A percentile compares a stretch with the other conserved stretches of the same genome.
Conservation (phyloP, 495 filamentous ascomycete genomes). For the Chaetomium fimeti region DNA sequence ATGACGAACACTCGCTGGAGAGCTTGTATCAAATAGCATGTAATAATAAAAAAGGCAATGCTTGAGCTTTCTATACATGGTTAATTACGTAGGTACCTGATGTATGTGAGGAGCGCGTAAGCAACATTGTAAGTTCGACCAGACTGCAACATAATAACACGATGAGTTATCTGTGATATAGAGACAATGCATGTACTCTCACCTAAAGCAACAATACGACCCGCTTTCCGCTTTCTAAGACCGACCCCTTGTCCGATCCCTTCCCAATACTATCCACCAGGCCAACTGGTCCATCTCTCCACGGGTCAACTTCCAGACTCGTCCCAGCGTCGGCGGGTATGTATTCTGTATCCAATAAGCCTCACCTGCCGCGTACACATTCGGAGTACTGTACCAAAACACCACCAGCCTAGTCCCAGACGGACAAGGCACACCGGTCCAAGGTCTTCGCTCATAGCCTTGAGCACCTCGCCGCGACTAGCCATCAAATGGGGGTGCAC, state of each 20-base stretch:
- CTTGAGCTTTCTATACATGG: too few species aligned
- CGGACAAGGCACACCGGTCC: slow-evolving; percentile 4
- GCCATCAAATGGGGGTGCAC: slow-evolving; percentile 33
- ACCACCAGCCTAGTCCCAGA: slow-evolving; percentile 16
- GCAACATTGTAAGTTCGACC: too few species aligned
- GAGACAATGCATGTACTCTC: too few species aligned
- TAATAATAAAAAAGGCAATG: too few species aligned
- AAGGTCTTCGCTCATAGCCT: slow-evolving; percentile 15
- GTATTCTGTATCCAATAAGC: background rate
- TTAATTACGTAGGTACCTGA: too few species aligned
- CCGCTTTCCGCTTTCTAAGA: background rate
- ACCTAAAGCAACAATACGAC: too few species aligned
- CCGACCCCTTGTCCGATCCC: background rate
- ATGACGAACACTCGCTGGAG: too few species aligned
- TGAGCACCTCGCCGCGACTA: slow-evolving; percentile 28
- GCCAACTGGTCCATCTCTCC: slow-evolving; percentile 8
- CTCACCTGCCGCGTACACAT: slow-evolving; percentile 7
- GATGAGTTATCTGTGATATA: too few species aligned
- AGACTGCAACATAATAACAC: too few species aligned
- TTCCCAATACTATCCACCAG: background rate
- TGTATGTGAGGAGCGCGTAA: too few species aligned
- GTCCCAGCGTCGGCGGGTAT: background rate
- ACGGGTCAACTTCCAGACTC: slow-evolving; percentile 3
- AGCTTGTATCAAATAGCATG: too few species aligned
- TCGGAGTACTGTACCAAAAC: background rate